phyloP scores from a whole-genome alignment of 2,329 filamentous ascomycete genomes.

The Stachybotrys elegans region DNA sequence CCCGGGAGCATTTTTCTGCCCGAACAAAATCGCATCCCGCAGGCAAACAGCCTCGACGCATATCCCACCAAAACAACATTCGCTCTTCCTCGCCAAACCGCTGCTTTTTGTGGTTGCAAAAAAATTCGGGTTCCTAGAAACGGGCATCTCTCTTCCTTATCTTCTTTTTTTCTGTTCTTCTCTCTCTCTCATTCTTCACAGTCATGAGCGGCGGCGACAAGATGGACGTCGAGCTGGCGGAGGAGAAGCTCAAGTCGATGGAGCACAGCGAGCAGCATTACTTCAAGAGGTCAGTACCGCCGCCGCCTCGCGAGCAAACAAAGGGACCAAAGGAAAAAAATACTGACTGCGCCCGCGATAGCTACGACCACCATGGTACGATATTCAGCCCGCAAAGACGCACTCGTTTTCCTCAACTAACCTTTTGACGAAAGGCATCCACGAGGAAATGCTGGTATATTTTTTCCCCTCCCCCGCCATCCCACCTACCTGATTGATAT shows the following conservation, averaged over 20 bases:
- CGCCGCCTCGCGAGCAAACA: not conserved
- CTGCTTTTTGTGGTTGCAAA: no score
- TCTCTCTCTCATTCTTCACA: no score
- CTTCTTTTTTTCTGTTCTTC: not conserved
- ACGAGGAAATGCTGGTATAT: conserved; percentile 96
- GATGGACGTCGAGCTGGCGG: conserved; percentile 56
- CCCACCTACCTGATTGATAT: conserved; percentile 9
- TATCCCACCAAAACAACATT: no score
- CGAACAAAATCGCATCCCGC: not conserved
- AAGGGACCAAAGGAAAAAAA: not conserved
- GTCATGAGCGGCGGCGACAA: conserved; percentile 48
- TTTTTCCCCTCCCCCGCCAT: conserved; percentile 14
- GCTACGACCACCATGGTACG: conserved; percentile 96
- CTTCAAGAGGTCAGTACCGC: conserved; percentile 88
- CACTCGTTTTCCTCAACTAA: no score
- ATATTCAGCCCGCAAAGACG: conserved; percentile 4
- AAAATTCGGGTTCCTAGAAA: no score
- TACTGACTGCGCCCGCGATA: conserved; percentile 40
- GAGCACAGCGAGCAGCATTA: conserved; percentile 97
- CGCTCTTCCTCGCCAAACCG: no score
- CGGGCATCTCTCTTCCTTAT: no score
- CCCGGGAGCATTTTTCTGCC: not conserved
- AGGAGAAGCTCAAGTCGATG: conserved; percentile 64
- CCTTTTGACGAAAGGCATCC: conserved; percentile 62
- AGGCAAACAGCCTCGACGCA: no score